phyloP scores from a whole-genome alignment of 257 asterid species.

The Salvia splendens region DNA sequence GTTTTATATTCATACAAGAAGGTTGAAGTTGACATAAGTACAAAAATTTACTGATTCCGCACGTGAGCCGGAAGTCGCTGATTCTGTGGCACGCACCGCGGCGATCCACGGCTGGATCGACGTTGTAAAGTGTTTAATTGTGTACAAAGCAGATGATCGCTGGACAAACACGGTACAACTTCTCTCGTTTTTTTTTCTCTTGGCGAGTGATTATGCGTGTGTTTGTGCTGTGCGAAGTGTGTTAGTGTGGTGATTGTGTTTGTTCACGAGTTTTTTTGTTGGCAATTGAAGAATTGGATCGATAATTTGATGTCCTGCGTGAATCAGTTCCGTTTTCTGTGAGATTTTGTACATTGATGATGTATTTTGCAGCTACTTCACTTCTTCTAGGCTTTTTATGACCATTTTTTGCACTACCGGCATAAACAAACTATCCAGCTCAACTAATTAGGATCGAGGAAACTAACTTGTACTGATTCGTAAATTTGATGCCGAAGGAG shows the following conservation, averaged over 20 bases:
- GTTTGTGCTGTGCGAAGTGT: slow-evolving; percentile 17
- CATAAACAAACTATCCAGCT: not conserved
- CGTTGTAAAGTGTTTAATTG: slow-evolving; percentile 80
- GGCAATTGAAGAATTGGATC: slow-evolving; percentile 8
- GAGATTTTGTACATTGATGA: not conserved
- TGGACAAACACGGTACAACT: slow-evolving; percentile 85
- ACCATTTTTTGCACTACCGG: no score
- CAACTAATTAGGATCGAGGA: not conserved
- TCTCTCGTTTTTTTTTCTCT: not conserved
- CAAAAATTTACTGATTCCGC: no score
- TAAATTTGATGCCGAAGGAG: no score
- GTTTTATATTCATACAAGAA: no score
- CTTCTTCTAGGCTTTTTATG: not conserved
- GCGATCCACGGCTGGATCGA: slow-evolving; percentile 96
- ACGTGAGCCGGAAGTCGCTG: slow-evolving; percentile 57
- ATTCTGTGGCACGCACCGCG: slow-evolving; percentile 99
- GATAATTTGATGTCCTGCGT: slow-evolving; percentile 9
- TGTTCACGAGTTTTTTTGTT: not conserved
- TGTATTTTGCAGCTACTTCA: not conserved
- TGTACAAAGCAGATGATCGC: slow-evolving; percentile 97
- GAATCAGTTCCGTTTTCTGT: no score
- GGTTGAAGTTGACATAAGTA: no score
- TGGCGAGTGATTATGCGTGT: not conserved
- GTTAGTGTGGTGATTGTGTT: not conserved
- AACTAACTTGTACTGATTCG: not conserved